Evolutionary conservation across 495 filamentous ascomycete species (phyloP).

Genomic region (Wilcoxina mikolae): DNA sequence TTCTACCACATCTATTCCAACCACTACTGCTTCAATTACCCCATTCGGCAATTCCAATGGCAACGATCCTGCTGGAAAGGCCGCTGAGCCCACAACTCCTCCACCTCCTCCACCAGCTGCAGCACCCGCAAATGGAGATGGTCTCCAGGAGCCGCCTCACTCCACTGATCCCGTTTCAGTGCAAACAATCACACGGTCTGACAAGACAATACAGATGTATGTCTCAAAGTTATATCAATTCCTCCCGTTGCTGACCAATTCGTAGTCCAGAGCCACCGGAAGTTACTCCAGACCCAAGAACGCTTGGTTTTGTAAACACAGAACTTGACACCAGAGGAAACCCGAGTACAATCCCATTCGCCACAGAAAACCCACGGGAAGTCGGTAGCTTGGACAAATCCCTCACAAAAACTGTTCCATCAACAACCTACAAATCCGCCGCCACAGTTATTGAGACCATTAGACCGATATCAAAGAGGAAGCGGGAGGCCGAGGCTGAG

Average conservation of each 20-base stretch:
- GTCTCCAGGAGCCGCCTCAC: background rate
- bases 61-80: background rate
- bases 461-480: background rate
- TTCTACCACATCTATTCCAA: background rate
- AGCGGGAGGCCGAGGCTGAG: background rate
- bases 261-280: slow-evolving; percentile 7
- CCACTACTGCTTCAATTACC: background rate
- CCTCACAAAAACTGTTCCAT: background rate
- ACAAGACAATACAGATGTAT: slow-evolving; percentile 1
- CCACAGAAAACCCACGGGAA: background rate
- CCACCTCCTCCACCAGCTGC: background rate
- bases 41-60: background rate
- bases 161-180: background rate
- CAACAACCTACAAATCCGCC: background rate
- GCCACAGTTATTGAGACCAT: background rate
- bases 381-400: background rate
- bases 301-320: slow-evolving; percentile 2
- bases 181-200: background rate
- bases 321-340: slow-evolving; percentile 4
- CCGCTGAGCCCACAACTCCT: background rate
- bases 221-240: background rate
- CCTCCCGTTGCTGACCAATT: background rate
- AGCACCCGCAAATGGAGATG: background rate
- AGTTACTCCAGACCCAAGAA: background rate
- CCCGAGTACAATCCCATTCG: slow-evolving; percentile 1